Percentiles rank a stretch among this genome's conserved stretches.
Evolutionary conservation across 192 early-diverging fungal species (phyloP).

Genomic region (Funneliformis geosporum): DNA sequence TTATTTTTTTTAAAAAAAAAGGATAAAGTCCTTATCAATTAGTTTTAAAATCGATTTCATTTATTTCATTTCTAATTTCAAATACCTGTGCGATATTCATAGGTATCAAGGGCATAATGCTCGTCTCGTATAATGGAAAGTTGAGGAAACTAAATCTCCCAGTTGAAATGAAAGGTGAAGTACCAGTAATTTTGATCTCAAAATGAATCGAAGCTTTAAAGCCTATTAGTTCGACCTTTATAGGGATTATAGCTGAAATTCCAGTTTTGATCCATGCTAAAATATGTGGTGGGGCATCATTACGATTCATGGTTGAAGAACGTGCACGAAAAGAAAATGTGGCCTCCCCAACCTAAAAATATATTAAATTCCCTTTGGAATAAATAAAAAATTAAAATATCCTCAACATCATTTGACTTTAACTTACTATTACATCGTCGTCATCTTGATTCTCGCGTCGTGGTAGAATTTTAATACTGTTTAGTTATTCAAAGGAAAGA

Average conservation of each 20-base stretch:
- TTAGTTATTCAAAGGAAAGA: background rate
- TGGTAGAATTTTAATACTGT: slow-evolving; percentile 18
- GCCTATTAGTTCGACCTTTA: slow-evolving; percentile 13
- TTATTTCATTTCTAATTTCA: background rate
- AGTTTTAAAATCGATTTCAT: background rate
- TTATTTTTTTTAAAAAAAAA: background rate
- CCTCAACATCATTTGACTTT: background rate
- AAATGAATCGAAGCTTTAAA: slow-evolving; percentile 14
- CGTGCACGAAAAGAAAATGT: slow-evolving; percentile 7
- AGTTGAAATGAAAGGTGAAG: slow-evolving; percentile 19
- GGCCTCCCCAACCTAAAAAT: slow-evolving; percentile 18
- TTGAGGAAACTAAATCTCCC: slow-evolving; percentile 25
- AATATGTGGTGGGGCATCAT: slow-evolving; percentile 16
- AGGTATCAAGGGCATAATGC: slow-evolving; percentile 12
- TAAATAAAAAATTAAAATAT: too few species aligned
- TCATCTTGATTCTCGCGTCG: slow-evolving; percentile 1
- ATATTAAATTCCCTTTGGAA: too few species aligned
- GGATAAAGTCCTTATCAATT: background rate
- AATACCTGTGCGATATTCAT: slow-evolving; percentile 28
- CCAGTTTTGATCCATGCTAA: slow-evolving; percentile 28
- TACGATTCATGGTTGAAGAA: background rate
- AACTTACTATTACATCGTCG: slow-evolving; percentile 16
- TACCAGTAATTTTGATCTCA: slow-evolving; percentile 9
- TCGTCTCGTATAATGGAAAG: background rate
- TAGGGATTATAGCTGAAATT: slow-evolving; percentile 15